Conservation (phyloP, 805 yeast genomes). For the Isabelozyma rhagii region DNA sequence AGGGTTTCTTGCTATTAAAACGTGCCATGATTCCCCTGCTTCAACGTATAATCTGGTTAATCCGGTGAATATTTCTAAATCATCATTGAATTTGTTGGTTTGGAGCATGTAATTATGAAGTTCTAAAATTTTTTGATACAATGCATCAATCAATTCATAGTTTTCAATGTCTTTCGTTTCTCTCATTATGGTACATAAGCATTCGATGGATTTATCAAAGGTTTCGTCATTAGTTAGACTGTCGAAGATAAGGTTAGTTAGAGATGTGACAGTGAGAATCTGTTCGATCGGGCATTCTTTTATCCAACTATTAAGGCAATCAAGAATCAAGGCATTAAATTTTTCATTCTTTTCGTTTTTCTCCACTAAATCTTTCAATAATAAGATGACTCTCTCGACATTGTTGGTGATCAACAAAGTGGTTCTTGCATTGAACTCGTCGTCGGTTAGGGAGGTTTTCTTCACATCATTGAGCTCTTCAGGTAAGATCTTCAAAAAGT, state of each 20-base stretch:
- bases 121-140: slow-evolving; percentile 65
- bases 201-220: slow-evolving; percentile 83
- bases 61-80: slow-evolving; percentile 64
- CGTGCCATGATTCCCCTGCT: slow-evolving; percentile 96
- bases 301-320: slow-evolving; percentile 88
- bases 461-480: slow-evolving; percentile 83
- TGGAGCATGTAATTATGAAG: slow-evolving; percentile 48
- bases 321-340: slow-evolving; percentile 49
- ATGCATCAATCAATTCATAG: slow-evolving; percentile 56
- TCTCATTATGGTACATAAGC: slow-evolving; percentile 73
- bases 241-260: slow-evolving; percentile 66
- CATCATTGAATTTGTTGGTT: slow-evolving; percentile 46
- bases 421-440: slow-evolving; percentile 68
- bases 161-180: slow-evolving; percentile 80
- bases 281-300: slow-evolving; percentile 75
- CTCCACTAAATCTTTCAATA: slow-evolving; percentile 50
- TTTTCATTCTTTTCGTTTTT: slow-evolving; percentile 19
- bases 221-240: slow-evolving; percentile 58
- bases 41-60: slow-evolving; percentile 78
- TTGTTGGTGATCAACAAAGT: slow-evolving; percentile 60
- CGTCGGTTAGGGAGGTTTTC: slow-evolving; percentile 75
- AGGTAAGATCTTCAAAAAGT: slow-evolving; percentile 82
- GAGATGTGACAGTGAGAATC: slow-evolving; percentile 59
- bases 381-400: slow-evolving; percentile 62
- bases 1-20: slow-evolving; percentile 72